phyloP scores from a whole-genome alignment of 768 basidiomycete genomes.

The Tubosaeta sp. region DNA sequence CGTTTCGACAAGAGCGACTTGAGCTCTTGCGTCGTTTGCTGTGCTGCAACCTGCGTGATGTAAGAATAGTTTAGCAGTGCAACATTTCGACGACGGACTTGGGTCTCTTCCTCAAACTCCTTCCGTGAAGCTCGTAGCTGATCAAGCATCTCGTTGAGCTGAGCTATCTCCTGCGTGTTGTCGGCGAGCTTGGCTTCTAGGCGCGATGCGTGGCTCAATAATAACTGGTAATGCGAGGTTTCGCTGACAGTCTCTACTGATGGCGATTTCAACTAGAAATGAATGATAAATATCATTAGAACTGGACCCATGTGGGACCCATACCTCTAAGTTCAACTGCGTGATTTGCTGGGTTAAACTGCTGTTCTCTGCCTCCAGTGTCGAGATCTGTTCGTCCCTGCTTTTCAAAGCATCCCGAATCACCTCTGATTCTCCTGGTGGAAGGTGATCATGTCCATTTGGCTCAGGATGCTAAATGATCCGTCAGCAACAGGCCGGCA shows the following conservation, averaged over 20 bases:
- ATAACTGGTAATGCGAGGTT: slow-evolving; percentile 49
- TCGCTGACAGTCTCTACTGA: slow-evolving; percentile 45
- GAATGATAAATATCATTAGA: not conserved
- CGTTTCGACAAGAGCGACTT: slow-evolving; percentile 57
- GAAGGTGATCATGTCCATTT: slow-evolving; percentile 39
- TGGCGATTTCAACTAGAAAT: slow-evolving; percentile 36
- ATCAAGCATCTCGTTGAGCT: slow-evolving; percentile 43
- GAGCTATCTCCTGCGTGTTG: slow-evolving; percentile 35
- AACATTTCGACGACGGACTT: slow-evolving; percentile 34
- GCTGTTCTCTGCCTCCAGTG: slow-evolving; percentile 45
- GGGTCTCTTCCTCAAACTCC: slow-evolving; percentile 43
- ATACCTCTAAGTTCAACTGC: slow-evolving; percentile 43
- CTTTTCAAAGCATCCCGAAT: slow-evolving; percentile 23
- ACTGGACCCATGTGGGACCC: slow-evolving; percentile 3
- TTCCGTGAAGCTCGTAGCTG: slow-evolving; percentile 36
- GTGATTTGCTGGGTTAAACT: slow-evolving; percentile 44
- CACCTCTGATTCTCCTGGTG: slow-evolving; percentile 40
- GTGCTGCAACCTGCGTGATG: slow-evolving; percentile 36
- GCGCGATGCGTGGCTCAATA: slow-evolving; percentile 50
- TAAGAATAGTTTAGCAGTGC: slow-evolving; percentile 9
- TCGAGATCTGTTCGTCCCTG: slow-evolving; percentile 42
- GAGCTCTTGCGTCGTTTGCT: slow-evolving; percentile 58
- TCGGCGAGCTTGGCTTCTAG: slow-evolving; percentile 43
- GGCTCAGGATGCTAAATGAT: slow-evolving; percentile 37
- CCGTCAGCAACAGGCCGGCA: slow-evolving; percentile 33